Evolutionary conservation across 2,329 filamentous ascomycete genomes (phyloP), one percentile per base, ranked within the genome.

Genomic region (Fusarium bactridioides): DNA sequence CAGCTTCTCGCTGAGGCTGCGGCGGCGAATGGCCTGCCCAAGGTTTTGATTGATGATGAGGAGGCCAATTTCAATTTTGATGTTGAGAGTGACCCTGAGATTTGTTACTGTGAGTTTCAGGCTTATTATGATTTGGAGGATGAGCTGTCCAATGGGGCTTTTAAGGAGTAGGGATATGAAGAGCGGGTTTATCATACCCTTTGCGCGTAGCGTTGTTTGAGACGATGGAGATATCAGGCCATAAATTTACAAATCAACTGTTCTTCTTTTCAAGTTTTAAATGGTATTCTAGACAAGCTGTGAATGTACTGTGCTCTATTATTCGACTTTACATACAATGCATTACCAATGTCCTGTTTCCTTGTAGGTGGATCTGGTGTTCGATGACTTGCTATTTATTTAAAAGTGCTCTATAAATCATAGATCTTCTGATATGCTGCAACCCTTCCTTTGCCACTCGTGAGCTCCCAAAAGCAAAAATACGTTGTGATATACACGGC

Each of bases 1-100:
- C 69, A 79, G 54, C 66, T 81, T 6, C 64, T 80, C 10, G 67
- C 78, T 15, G 77, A 81, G 60, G 74, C 79, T 16, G 77, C 78
- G 1, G 76, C 77, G 4, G 76, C 76, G 25, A 75, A 68, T n/a
- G 79, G 79, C 0, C 12, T 79, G 6, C 41, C 75, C 1, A 84
- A 84, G 72, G 78, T 78, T 23, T 47, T 83, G 44, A 83, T 85
- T 47, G 80, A 78, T 25, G 82, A 84, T 47, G 82, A 82, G 40
- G 83, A 84, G 71, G 83, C 83, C 3, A 77, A 79, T 12, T 83
- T 82, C 37, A 80, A 78, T 31, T 80, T 78, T 41, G 72, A 78
- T 3, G 76, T 77, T 11, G 76, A 77, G 61, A 76, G 76, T 27
- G 76, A 77, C 33, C 71, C 76, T 0, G 76, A 77, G 27, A 48